A percentile compares a stretch with the other conserved stretches of the same genome.
phyloP scores from a whole-genome alignment of 1,139 yeast genomes.

The Magnusiomyces ingens region DNA sequence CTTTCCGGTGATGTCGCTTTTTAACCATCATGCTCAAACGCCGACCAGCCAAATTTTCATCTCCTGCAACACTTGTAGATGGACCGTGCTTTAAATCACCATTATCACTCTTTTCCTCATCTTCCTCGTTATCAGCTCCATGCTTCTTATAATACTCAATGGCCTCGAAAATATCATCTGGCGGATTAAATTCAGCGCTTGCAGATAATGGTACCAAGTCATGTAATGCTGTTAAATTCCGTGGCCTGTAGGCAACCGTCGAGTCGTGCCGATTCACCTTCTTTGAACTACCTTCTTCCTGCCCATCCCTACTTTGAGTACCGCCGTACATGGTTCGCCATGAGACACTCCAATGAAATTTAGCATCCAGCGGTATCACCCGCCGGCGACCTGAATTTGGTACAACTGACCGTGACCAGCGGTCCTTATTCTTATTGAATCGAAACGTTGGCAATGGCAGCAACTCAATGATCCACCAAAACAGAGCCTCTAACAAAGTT shows the following conservation, averaged over 20 bases:
- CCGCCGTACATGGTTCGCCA: conserved; percentile 32
- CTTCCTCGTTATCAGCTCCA: no score
- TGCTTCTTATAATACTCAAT: not conserved
- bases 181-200: not conserved
- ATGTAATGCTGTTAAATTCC: not conserved
- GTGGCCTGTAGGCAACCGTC: not conserved
- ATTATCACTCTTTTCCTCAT: no score
- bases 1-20: no score
- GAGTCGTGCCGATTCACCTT: not conserved
- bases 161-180: conserved; percentile 4
- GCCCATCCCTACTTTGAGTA: not conserved
- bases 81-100: no score
- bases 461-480: conserved; percentile 59
- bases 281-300: not conserved
- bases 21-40: no score
- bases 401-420: conserved; percentile 42
- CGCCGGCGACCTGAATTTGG: conserved; percentile 53
- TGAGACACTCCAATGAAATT: conserved; percentile 56
- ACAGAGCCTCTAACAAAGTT: conserved; percentile 3
- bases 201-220: not conserved
- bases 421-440: conserved; percentile 39
- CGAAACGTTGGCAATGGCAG: conserved; percentile 49
- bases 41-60: no score
- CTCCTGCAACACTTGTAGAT: no score
- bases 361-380: conserved; percentile 41